These are phyloP conservation scores for Beta macrorhiza DNA, from an alignment of 179 eudicot species.

Conservation along the genomic window DNA sequence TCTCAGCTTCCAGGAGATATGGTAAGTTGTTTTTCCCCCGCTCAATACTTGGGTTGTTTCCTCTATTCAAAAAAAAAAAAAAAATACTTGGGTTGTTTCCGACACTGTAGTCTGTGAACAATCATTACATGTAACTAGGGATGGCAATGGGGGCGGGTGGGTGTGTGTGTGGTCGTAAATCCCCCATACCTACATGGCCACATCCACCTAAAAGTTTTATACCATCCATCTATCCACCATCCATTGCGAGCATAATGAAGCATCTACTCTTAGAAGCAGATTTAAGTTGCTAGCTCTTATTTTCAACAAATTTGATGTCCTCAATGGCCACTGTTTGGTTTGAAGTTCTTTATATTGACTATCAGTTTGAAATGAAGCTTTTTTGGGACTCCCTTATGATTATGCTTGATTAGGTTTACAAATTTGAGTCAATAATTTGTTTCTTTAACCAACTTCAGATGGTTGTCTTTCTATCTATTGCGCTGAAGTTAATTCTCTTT, in stretches of 20 bases:
- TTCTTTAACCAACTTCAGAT: neutral
- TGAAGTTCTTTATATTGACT: neutral
- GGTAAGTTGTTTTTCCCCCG: constrained; percentile 32
- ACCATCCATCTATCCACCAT: too few species aligned
- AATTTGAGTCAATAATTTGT: neutral
- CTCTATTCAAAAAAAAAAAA: too few species aligned
- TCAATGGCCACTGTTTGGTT: neutral
- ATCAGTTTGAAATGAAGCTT: neutral
- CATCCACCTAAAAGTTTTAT: too few species aligned
- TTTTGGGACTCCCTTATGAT: neutral
- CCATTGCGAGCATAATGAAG: too few species aligned
- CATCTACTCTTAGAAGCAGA: too few species aligned
- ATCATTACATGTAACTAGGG: too few species aligned
- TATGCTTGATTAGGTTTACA: neutral
- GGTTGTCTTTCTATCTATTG: neutral
- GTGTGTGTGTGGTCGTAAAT: too few species aligned
- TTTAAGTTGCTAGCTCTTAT: neutral
- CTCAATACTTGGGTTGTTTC: neutral
- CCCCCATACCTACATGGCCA: too few species aligned
- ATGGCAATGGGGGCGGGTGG: too few species aligned
- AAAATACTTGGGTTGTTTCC: neutral
- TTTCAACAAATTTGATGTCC: neutral
- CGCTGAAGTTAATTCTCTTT: neutral
- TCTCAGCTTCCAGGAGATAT: constrained; percentile 96
- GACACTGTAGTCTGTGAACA: too few species aligned